Evolutionary conservation across 2,329 filamentous ascomycete species (phyloP).

Genomic region (Torrubiella hemipterigena): DNA sequence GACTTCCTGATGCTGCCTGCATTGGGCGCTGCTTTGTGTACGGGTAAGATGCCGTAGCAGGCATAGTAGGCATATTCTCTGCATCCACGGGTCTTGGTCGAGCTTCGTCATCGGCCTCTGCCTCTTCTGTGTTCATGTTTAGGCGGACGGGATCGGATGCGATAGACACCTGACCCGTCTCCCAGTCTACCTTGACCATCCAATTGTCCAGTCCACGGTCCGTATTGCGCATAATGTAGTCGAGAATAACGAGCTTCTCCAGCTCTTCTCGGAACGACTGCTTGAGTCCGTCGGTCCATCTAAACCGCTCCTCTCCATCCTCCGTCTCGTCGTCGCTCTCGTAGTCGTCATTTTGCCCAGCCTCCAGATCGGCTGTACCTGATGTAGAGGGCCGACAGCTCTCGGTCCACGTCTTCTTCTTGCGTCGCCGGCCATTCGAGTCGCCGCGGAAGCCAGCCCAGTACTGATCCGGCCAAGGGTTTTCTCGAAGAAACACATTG

Average conservation of each 20-base stretch:
- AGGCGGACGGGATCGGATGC: conserved; percentile 67
- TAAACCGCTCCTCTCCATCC: conserved; percentile 46
- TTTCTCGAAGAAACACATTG: conserved; percentile 85
- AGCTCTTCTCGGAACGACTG: conserved; percentile 90
- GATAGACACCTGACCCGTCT: conserved; percentile 71
- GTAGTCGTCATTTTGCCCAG: conserved; percentile 50
- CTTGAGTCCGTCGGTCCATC: conserved; percentile 81
- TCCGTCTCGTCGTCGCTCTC: conserved; percentile 36
- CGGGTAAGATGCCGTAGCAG: conserved; percentile 41
- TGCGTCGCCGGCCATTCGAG: conserved; percentile 54
- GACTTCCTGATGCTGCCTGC: conserved; percentile 51
- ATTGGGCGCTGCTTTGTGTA: conserved; percentile 77
- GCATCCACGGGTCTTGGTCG: conserved; percentile 52
- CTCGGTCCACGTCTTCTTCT: conserved; percentile 63
- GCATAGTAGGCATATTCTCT: conserved; percentile 25
- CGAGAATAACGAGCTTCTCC: conserved; percentile 91
- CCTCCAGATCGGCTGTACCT: conserved; percentile 44
- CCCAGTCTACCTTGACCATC: conserved; percentile 96
- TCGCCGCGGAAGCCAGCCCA: conserved; percentile 56
- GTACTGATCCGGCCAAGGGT: conserved; percentile 94
- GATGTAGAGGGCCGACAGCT: conserved; percentile 56
- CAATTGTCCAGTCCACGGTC: conserved; percentile 95
- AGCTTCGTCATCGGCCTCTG: too few relatives aligned
- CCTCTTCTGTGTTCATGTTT: conserved; percentile 43
- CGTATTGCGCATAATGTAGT: conserved; percentile 99